Base-by-base conservation (phyloP, 257 asterid genomes). In the Craterostigma plantagineum region DNA sequence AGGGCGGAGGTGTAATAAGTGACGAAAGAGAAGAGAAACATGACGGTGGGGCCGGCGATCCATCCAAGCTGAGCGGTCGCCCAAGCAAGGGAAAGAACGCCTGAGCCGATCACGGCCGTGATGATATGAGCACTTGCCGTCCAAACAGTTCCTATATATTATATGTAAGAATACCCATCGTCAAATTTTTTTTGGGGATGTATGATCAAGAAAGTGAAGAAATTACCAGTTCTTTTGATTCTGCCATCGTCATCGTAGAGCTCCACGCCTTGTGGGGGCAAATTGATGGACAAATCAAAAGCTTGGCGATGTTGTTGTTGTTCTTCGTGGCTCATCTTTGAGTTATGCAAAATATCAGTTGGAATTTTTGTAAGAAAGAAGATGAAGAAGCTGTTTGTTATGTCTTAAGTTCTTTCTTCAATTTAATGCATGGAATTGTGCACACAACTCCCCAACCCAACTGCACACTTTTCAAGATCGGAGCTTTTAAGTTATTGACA, bases 51-150 rank as follows among this genome's bases (percentile, higher is more conserved):
- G 10, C 81, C 77, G 11, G 81, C 81, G 23, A 72, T 45, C 77
- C 81, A 72, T 23, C 81, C 81, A 1, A 72, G 63, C 43, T 72
- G 81, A 15, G 81, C 81, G 7, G 68, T 62, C 1, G 81, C 81
- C 81, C 81, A 72, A 40, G 81, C 81, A 60, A 72, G 55, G 43
- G 81, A 72, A 53, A 72, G 34, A 16, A 72, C 81, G 18, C 81
- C 81, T 1, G 77, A 68, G 6, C 81, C 81, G 43, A 72, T 72
- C 16, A 72, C 81, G 0, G 81, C 81, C 16, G 81, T 72, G n/a
- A 72, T 68, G 16, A 72, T 72, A 34, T 72, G 81, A 4, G 81
- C 73, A 62, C 81, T 72, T 36, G 77, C 71, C 4, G 81, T 72
- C 81, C 81, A 72, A 1, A 65, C 56, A 30, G 39, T 59, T n/a